Base-by-base conservation (phyloP, 495 filamentous ascomycete species). In the Amorphotheca resinae region DNA sequence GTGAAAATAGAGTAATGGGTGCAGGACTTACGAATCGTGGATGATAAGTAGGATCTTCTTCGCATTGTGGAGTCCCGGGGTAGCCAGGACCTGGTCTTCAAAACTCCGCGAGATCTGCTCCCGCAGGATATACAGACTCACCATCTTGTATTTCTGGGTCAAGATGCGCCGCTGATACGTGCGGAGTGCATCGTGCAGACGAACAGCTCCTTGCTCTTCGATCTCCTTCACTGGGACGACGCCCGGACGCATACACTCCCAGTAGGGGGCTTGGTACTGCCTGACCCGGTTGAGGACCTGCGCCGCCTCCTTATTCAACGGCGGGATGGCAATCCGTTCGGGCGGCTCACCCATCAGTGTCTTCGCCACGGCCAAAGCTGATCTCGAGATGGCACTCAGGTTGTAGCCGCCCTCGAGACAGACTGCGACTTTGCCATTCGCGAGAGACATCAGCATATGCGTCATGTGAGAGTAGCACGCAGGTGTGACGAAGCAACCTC, bases 321-420 rank as follows among this genome's bases (percentile, higher is more conserved):
- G 58, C 2, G 69, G 68, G 9, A 73, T 51, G 21, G 63, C 64
- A 64, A 62, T 72, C 55, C 80, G 70, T 38, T 84, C 84, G 1
- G 91, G 91, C 6, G 88, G 83, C 49, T 99, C 86, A 15, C 93
- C 87, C 82, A 96, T 94, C 8, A 99, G 67, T 9, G 88, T 94
- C 48, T 79, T 79, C 0, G 85, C 88, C 3, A 99, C 93, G 1
- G 87, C 86, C 1, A 95, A 64, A 9, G 91, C 91, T 16, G 89
- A 95, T 43, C 82, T 76, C 0, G 88, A 87, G 41, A 99, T 95
- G 1, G 93, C 89, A 8, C 74, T 67, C 33, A 96, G 76, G 53
- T 99, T 94, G 58, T 99, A 99, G 15, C 91, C 91, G 38, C 91
- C 91, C 70, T 93, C 91, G 11, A 98, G 66, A 55, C 88, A 95